Base-by-base conservation (phyloP, 2,329 filamentous ascomycete species). In the Apiospora sp. region DNA sequence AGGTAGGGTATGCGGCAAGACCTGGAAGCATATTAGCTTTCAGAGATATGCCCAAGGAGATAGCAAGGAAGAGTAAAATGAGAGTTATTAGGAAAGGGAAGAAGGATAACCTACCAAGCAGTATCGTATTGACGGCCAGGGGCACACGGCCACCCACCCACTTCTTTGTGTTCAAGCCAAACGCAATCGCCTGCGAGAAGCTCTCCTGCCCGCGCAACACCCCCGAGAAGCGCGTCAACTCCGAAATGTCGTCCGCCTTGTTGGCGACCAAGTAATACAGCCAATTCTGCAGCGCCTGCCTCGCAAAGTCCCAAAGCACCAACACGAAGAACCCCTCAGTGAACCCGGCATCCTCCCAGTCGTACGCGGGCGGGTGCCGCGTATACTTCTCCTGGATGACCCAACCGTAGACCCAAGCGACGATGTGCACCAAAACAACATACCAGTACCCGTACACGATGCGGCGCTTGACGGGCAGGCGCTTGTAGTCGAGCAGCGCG, bases 291-390 rank as follows among this genome's bases (percentile, higher is more conserved):
- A 88, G 77, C 0, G 85, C 81, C 75, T 90, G 87, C 2, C 86
- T 81, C 2, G 87, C 81, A 74, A 89, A 88, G 10, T 83, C 81
- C 78, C 93, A 87, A 75, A 94, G 88, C 4, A 94, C 76, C 79
- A 92, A 92, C 22, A 93, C 85, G 0, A 88, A 89, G 77, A 94
- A 94, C 0, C 87, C 90, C 68, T 86, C 86, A 0, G 92, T 92
- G 72, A 94, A 94, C 0, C 90, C 91, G 0, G 68, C 68, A 74
- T 87, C 87, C 0, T 80, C 78, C 93, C 93, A 94, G 79, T 94
- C 93, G 76, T 89, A 92, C 0, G 86, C 88, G 0, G 82, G 73
- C 79, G 82, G 92, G 91, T 54, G 84, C 0, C 80, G 78, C 0
- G 84, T 87, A 78, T 86, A 87, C 71, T 87, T 85, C 74, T 87